These are phyloP conservation scores for Ballota nigra DNA, from an alignment of 257 asterid species.

Conservation along the genomic window DNA sequence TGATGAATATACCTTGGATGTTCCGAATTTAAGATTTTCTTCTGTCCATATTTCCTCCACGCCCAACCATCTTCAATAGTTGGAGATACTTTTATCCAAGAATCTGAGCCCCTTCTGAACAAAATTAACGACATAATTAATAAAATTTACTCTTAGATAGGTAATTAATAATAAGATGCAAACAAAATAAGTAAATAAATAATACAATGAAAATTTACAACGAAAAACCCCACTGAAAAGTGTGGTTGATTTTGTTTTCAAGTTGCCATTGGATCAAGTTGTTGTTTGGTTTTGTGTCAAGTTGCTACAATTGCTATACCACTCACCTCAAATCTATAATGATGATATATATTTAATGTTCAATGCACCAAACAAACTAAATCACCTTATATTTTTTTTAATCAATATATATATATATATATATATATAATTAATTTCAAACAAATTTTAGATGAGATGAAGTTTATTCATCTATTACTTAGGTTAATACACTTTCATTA, in stretches of 20 bases:
- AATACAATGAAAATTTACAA: too few relatives aligned
- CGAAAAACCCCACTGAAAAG: background rate
- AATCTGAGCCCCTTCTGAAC: constrained; percentile 42
- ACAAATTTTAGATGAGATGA: too few relatives aligned
- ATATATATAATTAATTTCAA: too few relatives aligned
- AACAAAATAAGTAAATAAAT: too few relatives aligned
- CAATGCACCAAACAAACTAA: background rate
- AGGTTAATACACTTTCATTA: too few relatives aligned
- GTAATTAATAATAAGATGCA: background rate
- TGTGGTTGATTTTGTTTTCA: too few relatives aligned
- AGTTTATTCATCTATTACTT: too few relatives aligned
- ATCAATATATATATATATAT: too few relatives aligned
- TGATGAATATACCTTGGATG: constrained; percentile 57
- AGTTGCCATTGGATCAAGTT: background rate
- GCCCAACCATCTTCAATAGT: constrained; percentile 55
- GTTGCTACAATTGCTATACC: background rate
- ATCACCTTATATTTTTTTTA: too few relatives aligned
- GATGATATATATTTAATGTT: background rate
- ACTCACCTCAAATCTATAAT: background rate
- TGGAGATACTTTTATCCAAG: constrained; percentile 29
- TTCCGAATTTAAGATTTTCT: constrained; percentile 42
- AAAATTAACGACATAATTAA: background rate
- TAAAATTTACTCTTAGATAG: background rate
- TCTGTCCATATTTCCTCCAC: constrained; percentile 94
- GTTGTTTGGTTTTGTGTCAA: constrained; percentile 21